A percentile compares a stretch with the other conserved stretches of the same genome.
Conservation (phyloP, 345 rosid species). For the Eucalyptus melliodora region DNA sequence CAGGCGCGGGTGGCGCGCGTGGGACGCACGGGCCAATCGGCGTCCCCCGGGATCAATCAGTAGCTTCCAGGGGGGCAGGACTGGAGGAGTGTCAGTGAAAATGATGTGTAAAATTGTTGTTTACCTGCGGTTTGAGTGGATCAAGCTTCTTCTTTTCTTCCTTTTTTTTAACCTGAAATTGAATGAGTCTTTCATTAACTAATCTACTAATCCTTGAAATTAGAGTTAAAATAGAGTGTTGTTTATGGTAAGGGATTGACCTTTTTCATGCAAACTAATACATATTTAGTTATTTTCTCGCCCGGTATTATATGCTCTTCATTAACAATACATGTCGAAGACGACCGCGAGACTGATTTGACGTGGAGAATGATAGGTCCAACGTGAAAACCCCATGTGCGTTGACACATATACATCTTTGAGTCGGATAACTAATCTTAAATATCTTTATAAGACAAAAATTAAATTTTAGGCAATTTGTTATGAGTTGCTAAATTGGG, state of each 20-base stretch:
- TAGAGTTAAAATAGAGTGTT: not conserved
- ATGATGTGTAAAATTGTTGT: not conserved
- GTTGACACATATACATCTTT: too few species aligned
- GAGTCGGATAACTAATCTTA: too few species aligned
- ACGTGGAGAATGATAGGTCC: not conserved
- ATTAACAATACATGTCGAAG: fast-evolving
- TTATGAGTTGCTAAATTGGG: not conserved
- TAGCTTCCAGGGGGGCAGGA: not conserved
- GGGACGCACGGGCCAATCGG: not conserved
- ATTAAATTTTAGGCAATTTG: not conserved
- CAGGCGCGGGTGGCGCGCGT: not conserved
- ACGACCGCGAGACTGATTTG: fast-evolving
- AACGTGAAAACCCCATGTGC: fast-evolving
- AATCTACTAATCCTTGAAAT: not conserved
- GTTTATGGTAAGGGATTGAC: not conserved
- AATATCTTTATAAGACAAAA: too few species aligned
- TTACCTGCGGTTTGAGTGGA: not conserved
- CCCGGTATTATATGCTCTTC: not conserved
- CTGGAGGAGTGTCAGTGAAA: not conserved
- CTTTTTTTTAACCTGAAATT: not conserved
- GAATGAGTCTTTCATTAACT: not conserved
- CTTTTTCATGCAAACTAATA: not conserved
- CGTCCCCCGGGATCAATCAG: not conserved
- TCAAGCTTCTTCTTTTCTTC: not conserved
- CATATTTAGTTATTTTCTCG: not conserved